phyloP scores from a whole-genome alignment of 2,329 filamentous ascomycete species.

The Phaeomoniella chlamydospora region DNA sequence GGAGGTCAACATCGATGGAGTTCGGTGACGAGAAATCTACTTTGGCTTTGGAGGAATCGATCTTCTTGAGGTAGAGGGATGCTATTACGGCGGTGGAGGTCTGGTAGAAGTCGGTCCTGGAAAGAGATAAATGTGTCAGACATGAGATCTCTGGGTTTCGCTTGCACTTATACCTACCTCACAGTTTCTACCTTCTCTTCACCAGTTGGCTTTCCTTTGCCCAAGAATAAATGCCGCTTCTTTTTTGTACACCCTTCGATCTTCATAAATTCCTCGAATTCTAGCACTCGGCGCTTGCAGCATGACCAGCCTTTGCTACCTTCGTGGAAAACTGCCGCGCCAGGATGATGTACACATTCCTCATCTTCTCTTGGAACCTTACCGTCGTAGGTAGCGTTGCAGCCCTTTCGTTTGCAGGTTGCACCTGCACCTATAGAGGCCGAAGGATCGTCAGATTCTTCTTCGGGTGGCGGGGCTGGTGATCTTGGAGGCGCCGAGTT shows the following conservation, averaged over 20 bases:
- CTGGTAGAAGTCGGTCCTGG: conserved; percentile 85
- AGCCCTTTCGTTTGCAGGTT: conserved; percentile 65
- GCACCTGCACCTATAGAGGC: conserved; percentile 59
- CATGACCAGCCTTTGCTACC: conserved; percentile 96
- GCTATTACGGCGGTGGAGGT: conserved; percentile 73
- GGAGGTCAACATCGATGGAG: conserved; percentile 61
- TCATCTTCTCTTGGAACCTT: conserved; percentile 51
- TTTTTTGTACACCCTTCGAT: conserved; percentile 83
- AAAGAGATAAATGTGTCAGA: too few species aligned
- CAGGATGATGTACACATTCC: conserved; percentile 77
- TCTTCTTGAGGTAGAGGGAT: conserved; percentile 93
- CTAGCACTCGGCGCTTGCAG: conserved; percentile 86
- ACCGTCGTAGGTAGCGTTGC: conserved; percentile 49
- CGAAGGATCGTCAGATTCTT: conserved; percentile 73
- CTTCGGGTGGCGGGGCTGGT: conserved; percentile 44
- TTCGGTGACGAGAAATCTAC: conserved; percentile 50
- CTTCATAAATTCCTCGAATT: conserved; percentile 97
- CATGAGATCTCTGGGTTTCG: not conserved
- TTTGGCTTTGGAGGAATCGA: conserved; percentile 64
- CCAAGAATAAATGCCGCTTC: conserved; percentile 69
- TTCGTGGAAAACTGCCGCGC: conserved; percentile 87
- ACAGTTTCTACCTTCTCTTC: conserved; percentile 71
- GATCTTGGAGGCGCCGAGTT: conserved; percentile 18
- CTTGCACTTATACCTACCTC: conserved; percentile 35
- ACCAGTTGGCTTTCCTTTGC: conserved; percentile 47